Evolutionary conservation across 345 rosid species (phyloP).

Genomic region (Gossypium turneri): DNA sequence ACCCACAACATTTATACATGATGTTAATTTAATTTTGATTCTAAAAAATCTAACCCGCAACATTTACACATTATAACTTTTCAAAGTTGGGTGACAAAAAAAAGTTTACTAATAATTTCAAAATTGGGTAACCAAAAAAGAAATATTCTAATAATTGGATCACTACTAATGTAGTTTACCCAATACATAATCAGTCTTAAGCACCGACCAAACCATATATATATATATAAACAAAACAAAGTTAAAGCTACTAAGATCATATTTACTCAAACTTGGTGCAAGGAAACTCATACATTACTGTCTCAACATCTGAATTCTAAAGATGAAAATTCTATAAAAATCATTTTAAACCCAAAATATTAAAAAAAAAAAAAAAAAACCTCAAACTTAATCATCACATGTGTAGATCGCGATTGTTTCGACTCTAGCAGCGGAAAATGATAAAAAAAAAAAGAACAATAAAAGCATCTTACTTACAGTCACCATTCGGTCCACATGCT

Average conservation of each 20-base stretch:
- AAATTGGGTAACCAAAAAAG: no score
- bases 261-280: background rate
- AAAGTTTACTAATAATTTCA: no score
- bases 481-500: background rate
- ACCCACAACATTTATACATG: no score
- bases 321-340: background rate
- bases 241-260: constrained; percentile 2
- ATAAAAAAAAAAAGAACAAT: background rate
- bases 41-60: no score
- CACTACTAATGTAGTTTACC: no score
- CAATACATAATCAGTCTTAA: no score
- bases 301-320: background rate
- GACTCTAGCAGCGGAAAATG: background rate
- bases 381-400: background rate
- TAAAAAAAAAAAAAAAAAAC: background rate
- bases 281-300: background rate
- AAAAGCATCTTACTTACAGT: constrained; percentile 18
- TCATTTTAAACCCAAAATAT: background rate
- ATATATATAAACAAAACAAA: background rate
- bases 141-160: no score
- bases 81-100: no score
- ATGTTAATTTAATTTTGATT: no score
- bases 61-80: no score
- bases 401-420: background rate
- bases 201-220: no score